These are phyloP conservation scores for Ceratobasidium sp. DNA, from an alignment of 1,284 basidiomycete genomes.

Conservation along the genomic window DNA sequence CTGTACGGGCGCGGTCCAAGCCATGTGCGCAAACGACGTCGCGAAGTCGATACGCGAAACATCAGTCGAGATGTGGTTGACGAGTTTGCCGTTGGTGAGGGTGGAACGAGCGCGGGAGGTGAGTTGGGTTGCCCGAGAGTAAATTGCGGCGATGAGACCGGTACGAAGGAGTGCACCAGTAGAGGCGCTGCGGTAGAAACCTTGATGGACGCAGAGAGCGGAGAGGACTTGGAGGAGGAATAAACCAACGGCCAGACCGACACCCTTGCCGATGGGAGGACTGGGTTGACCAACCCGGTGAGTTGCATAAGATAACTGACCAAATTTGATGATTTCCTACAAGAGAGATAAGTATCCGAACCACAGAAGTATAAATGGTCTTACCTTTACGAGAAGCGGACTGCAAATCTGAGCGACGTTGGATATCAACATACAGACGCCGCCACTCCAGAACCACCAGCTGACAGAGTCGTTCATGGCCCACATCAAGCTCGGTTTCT, in stretches of 20 bases:
- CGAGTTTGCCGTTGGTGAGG: slow-evolving; percentile 83
- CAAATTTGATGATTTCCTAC: slow-evolving; percentile 79
- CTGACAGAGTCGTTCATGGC: slow-evolving; percentile 85
- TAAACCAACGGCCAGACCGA: slow-evolving; percentile 77
- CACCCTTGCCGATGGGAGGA: slow-evolving; percentile 72
- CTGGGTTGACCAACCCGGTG: slow-evolving; percentile 56
- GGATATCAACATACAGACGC: slow-evolving; percentile 75
- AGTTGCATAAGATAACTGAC: slow-evolving; percentile 66
- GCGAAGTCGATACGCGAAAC: slow-evolving; percentile 80
- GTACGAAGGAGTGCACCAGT: slow-evolving; percentile 84
- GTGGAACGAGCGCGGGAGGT: slow-evolving; percentile 84
- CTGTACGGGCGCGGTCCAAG: slow-evolving; percentile 78
- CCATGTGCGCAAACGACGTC: slow-evolving; percentile 58
- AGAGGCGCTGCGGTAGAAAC: slow-evolving; percentile 75
- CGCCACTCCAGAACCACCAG: slow-evolving; percentile 83
- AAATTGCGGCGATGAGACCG: slow-evolving; percentile 89
- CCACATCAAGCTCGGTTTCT: slow-evolving; percentile 70
- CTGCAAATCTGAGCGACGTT: slow-evolving; percentile 78
- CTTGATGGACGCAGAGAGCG: slow-evolving; percentile 79
- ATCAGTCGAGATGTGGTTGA: slow-evolving; percentile 95
- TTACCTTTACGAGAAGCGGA: slow-evolving; percentile 77
- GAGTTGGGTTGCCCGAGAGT: slow-evolving; percentile 78
- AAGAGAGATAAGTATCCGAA: not conserved
- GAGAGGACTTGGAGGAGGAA: slow-evolving; percentile 72
- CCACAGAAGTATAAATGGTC: slow-evolving; percentile 29